A percentile compares a stretch with the other conserved stretches of the same genome.
Evolutionary conservation across 768 basidiomycete genomes (phyloP).

Genomic region (Lentinula lateritia): DNA sequence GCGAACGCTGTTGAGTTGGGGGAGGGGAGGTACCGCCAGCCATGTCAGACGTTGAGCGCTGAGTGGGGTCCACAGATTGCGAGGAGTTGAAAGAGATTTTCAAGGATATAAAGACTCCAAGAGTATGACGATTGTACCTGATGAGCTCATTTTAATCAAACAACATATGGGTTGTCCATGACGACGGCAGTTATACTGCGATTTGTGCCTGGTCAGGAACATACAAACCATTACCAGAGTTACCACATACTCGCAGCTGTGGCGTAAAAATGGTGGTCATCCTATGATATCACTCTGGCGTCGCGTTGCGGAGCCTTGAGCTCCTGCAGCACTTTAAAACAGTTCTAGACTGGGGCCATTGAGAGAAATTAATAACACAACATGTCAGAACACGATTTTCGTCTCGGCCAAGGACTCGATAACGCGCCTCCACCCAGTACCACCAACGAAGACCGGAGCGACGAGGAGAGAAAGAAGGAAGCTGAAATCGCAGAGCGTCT

Average conservation of each 20-base stretch:
- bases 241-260: not conserved
- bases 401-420: not conserved
- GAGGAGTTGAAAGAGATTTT: not conserved
- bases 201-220: not conserved
- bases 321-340: not conserved
- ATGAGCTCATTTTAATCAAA: not conserved
- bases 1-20: not conserved
- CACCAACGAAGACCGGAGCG: conserved; percentile 14
- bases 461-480: conserved; percentile 19
- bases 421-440: conserved; percentile 1
- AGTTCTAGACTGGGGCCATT: not conserved
- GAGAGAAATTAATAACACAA: not conserved
- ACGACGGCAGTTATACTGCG: too few relatives aligned
- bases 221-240: not conserved
- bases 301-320: not conserved
- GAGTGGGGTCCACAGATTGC: not conserved
- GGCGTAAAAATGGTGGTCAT: not conserved
- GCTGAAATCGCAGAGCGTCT: conserved; percentile 27
- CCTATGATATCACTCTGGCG: not conserved
- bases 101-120: not conserved
- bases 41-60: not conserved
- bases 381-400: not conserved
- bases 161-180: not conserved
- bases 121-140: not conserved
- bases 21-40: not conserved